Evolutionary conservation across 1,284 basidiomycete genomes (phyloP).

Genomic region (Cryptococcus neoformans): DNA sequence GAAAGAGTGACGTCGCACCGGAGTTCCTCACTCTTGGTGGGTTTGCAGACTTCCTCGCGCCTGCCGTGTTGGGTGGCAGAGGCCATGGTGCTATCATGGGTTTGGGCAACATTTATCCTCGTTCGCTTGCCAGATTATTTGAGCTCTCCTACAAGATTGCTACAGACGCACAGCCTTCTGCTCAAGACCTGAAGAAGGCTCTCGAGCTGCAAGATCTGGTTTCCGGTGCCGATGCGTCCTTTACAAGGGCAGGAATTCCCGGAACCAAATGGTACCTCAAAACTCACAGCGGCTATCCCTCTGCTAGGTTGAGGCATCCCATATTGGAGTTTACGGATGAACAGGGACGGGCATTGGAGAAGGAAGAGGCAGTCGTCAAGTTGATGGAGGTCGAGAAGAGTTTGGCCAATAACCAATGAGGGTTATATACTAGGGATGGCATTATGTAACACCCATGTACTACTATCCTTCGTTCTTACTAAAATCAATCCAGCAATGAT

Average conservation of each 20-base stretch:
- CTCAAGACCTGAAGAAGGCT: conserved; percentile 63
- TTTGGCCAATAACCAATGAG: conserved; percentile 40
- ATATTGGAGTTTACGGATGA: conserved; percentile 64
- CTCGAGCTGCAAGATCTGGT: conserved; percentile 73
- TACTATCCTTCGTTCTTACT: no score
- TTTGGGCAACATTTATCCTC: conserved; percentile 70
- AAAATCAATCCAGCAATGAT: no score
- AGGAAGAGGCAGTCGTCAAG: conserved; percentile 64
- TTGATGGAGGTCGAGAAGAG: conserved; percentile 65
- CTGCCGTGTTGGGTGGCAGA: conserved; percentile 57
- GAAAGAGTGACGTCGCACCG: conserved; percentile 50
- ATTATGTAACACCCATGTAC: no score
- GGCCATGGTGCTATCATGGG: conserved; percentile 80
- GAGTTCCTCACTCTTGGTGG: conserved; percentile 73
- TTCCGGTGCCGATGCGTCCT: conserved; percentile 73
- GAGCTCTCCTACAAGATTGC: conserved; percentile 56
- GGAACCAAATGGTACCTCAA: conserved; percentile 78
- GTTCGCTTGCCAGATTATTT: conserved; percentile 62
- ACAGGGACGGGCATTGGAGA: conserved; percentile 61
- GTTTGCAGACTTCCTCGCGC: conserved; percentile 71
- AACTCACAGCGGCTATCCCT: conserved; percentile 62
- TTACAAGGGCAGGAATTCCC: conserved; percentile 71
- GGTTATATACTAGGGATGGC: no score
- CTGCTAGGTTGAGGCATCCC: conserved; percentile 65
- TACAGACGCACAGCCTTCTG: conserved; percentile 54